Conservation (phyloP, 208 protist genomes). For the Trypanosoma theileri region DNA sequence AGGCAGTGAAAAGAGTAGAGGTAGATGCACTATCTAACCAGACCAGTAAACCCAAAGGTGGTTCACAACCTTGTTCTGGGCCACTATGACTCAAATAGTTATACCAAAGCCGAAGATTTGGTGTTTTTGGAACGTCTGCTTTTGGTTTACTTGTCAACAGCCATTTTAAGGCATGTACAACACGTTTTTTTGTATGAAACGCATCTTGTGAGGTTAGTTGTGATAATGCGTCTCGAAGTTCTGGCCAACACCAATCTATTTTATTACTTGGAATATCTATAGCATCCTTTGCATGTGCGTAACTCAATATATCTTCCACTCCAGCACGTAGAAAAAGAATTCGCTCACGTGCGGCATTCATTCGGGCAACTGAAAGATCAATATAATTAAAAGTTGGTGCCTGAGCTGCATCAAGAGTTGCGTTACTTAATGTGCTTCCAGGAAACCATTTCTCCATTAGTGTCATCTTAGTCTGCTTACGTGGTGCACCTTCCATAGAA, state of each 20-base stretch:
- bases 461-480: conserved; percentile 15
- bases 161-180: conserved; percentile 13
- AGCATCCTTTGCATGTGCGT: neutral
- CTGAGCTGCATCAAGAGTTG: conserved; percentile 51
- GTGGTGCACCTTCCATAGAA: neutral
- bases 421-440: conserved; percentile 58
- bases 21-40: conserved; percentile 61
- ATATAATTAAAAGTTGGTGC: conserved; percentile 46
- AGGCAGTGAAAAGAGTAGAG: conserved; percentile 53
- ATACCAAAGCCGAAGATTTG: conserved; percentile 36
- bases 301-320: conserved; percentile 57
- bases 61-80: conserved; percentile 39
- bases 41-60: conserved; percentile 45
- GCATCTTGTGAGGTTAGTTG: conserved; percentile 18
- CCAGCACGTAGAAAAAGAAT: conserved; percentile 54
- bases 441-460: conserved; percentile 83
- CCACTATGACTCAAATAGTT: conserved; percentile 46
- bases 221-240: conserved; percentile 26
- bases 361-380: conserved; percentile 42
- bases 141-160: conserved; percentile 4
- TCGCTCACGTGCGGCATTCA: conserved; percentile 58
- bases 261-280: neutral
- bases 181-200: conserved; percentile 15
- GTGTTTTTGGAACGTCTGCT: neutral
- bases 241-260: conserved; percentile 29